Base-by-base conservation (phyloP, 164 flowering plant species). In the Tetracentron sinense region DNA sequence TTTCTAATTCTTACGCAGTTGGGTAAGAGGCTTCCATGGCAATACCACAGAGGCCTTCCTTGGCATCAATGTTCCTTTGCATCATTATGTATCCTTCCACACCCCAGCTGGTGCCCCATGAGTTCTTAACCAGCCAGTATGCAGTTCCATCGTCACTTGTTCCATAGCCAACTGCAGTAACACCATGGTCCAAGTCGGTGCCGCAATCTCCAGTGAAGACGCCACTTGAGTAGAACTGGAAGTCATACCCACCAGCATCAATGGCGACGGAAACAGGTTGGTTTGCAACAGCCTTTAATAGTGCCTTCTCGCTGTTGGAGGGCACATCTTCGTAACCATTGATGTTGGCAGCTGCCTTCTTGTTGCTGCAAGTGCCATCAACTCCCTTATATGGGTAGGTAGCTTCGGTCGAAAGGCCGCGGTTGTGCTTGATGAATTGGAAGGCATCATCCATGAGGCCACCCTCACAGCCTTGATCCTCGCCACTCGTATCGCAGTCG, bases 41-140 rank as follows among this genome's bases (percentile, higher is more conserved):
- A 66, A 82, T 69, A 5, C 85, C 83, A 61, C 87, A 83, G 0
- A 76, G 72, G 0, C 72, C n/a, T n/a, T n/a, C n/a, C n/a, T n/a
- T n/a, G n/a, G n/a, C n/a, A n/a, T n/a, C n/a, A n/a, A n/a, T n/a
- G 38, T 66, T 75, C 51, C 81, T 67, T 16, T 69, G 42, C 64
- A 80, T 74, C 61, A 66, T 70, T 3, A n/a, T n/a, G n/a, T n/a
- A n/a, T n/a, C n/a, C n/a, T n/a, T n/a, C n/a, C n/a, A n/a, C 83
- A 1, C 83, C 82, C 80, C 81, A 78, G 0, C 11, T 7, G 0
- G 54, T 47, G 0, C 82, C 81, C n/a, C 79, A 81, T 20, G 83
- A 79, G 31, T 76, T 81, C 62, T 75, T 81, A 4, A 69, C 69
- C 17, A 79, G 21, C 85, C 85, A 78, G 54, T 77, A 75, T 57